Evolutionary conservation across 805 yeast genomes (phyloP), one percentile per base, ranked within the genome.

Genomic region (Diddensiella caesifluorescens): DNA sequence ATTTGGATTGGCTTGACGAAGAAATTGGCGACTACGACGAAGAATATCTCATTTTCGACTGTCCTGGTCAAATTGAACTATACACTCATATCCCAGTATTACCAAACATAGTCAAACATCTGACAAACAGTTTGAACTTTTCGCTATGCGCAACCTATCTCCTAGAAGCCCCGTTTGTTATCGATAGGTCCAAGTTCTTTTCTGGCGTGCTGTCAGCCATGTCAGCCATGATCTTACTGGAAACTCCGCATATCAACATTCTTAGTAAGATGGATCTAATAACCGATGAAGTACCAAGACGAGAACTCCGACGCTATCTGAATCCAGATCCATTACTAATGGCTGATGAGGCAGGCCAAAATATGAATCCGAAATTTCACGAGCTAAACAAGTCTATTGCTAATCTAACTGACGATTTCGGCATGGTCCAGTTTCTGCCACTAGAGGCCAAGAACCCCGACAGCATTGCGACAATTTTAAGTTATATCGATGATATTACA

Each of bases 391-490:
- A 75, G 52, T 74, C 89, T 12, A 88, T 92, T 52, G 96, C 97
- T 0, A 79, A 83, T 49, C 68, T 92, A 51, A 94, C 89, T 26
- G 97, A 92, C 58, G 99, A 92, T 56, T 92, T 92, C 61, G 98
- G 98, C 4, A 92, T 92, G 99, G 97, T 92, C 2, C 97, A 92
- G 60, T 92, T 88, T 57, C 66, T 92, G 50, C 97, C 98, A 0
- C 70, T 92, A 49, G 94, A 88, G 57, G 78, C 86, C 6, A 82
- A 79, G 35, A 74, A 77, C 46, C 79, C 87, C 36, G 86, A 80
- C 32, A 75, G 87, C 36, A 81, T 92, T 18, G 77, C 81, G 9
- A 80, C 88, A 0, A 90, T 92, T 41, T 69, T 92, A 51, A 83
- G 95, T 57, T 88, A 88, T 60, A 84, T 92, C 18, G 99, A 92